phyloP scores from a whole-genome alignment of 352 stramenopile species.

The Phytopythium litorale region DNA sequence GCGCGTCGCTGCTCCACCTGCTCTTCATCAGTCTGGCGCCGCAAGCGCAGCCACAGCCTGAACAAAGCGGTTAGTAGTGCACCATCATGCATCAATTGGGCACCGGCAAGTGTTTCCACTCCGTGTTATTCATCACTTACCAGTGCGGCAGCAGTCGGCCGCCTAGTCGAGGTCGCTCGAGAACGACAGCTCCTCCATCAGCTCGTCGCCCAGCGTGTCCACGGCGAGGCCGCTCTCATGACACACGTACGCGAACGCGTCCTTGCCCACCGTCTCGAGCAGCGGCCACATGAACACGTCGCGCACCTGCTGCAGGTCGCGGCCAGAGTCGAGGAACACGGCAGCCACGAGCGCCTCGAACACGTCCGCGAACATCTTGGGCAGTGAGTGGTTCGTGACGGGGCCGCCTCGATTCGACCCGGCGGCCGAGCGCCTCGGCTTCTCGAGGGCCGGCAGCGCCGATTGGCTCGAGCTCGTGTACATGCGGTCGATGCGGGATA shows the following conservation, averaged over 20 bases:
- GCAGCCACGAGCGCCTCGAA: slow-evolving; percentile 86
- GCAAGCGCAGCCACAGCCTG: background rate
- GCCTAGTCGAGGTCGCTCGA: slow-evolving; percentile 36
- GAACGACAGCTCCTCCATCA: slow-evolving; percentile 47
- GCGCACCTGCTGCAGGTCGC: slow-evolving; percentile 62
- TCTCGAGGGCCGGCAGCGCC: background rate
- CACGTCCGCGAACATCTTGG: slow-evolving; percentile 86
- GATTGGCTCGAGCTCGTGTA: slow-evolving; percentile 24
- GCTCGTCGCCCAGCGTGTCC: slow-evolving; percentile 21
- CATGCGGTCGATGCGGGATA: slow-evolving; percentile 44
- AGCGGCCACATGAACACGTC: slow-evolving; percentile 84
- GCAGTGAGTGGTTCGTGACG: slow-evolving; percentile 40
- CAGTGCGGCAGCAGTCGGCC: background rate
- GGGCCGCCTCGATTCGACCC: slow-evolving; percentile 1
- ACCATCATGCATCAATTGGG: background rate
- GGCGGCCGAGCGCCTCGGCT: background rate
- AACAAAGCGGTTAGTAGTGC: background rate
- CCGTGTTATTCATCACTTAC: background rate
- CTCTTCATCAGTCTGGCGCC: slow-evolving; percentile 16
- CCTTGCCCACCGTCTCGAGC: slow-evolving; percentile 62
- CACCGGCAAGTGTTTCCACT: background rate
- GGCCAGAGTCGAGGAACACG: slow-evolving; percentile 80
- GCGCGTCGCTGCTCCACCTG: slow-evolving; percentile 30
- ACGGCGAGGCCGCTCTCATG: slow-evolving; percentile 63
- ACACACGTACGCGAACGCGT: slow-evolving; percentile 70